These are phyloP conservation scores for Lactuca sativa DNA, from an alignment of 129 eudicot species.

Conservation along the genomic window DNA sequence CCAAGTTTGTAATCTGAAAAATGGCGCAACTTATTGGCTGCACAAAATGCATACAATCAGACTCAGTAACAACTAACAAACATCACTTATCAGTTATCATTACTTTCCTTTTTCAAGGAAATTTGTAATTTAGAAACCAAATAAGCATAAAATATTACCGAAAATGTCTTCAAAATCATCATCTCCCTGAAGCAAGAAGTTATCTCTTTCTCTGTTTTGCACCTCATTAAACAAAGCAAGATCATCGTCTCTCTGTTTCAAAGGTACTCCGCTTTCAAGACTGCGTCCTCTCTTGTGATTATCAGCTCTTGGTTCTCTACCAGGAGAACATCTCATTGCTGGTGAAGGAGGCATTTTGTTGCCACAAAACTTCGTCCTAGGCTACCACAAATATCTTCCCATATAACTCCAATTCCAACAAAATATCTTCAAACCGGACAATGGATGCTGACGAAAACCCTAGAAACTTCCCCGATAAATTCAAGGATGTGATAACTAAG, in stretches of 20 bases:
- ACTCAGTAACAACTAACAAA: neutral
- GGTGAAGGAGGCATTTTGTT: slow-evolving; percentile 83
- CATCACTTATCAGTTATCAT: neutral
- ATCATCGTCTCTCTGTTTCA: slow-evolving; percentile 70
- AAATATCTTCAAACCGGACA: neutral
- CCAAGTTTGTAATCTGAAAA: slow-evolving; percentile 69
- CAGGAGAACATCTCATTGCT: slow-evolving; percentile 63
- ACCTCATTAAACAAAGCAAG: slow-evolving; percentile 80
- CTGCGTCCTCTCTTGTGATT: slow-evolving; percentile 89
- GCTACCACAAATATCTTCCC: slow-evolving; percentile 12
- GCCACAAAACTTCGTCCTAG: slow-evolving; percentile 13
- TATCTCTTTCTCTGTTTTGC: slow-evolving; percentile 71
- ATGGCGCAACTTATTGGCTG: slow-evolving; percentile 61
- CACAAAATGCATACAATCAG: slow-evolving; percentile 7
- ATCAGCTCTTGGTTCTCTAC: slow-evolving; percentile 55
- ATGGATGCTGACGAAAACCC: neutral
- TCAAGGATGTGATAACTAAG: slow-evolving; percentile 3
- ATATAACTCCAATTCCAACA: slow-evolving; percentile 2
- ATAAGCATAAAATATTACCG: slow-evolving; percentile 47
- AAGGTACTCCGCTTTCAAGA: slow-evolving; percentile 59
- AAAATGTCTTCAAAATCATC: slow-evolving; percentile 72
- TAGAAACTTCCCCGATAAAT: slow-evolving; percentile 1
- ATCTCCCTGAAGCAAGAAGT: slow-evolving; percentile 62
- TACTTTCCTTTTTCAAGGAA: slow-evolving; percentile 2
- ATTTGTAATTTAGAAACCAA: neutral